Base-by-base conservation (phyloP, 352 stramenopile genomes). In the Plasmopara muralis region DNA sequence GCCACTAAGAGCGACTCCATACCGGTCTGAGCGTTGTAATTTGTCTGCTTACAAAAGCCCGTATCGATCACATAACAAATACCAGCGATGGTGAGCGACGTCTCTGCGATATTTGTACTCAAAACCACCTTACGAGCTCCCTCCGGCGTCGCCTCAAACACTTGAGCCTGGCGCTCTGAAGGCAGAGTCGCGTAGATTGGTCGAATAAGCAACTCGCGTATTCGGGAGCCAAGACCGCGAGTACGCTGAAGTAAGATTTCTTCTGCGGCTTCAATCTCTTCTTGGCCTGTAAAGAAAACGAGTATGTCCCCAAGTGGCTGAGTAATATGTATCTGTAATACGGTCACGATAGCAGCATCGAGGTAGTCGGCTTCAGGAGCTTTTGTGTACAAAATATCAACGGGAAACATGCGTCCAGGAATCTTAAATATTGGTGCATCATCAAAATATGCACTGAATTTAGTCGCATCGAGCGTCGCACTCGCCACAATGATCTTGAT, bases 11-110 rank as follows among this genome's bases (percentile, higher is more conserved):
- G 70, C n/a, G 90, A 98, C 59, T 99, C 96, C 95, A 99, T 98
- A 7, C 96, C 96, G 4, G 93, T 98, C 51, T 96, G 87, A 0
- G 97, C 89, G 72, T 99, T 99, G 78, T 98, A 99, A 40, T 89
- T 97, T 6, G 97, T 99, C 68, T 99, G 96, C 64, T 99, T 99
- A 77, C 95, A 98, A 62, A 99, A 99, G 14, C 97, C 97, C 12
- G 95, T 97, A 72, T 99, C 97, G 38, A 99, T 98, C 12, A 99
- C 97, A 59, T 97, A 99, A 63, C 91, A 98, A 51, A 99, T 99
- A 9, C 97, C 97, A 50, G 98, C 85, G 55, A 99, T 99, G 0
- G 97, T 99, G 13, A 99, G 67, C 50, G 87, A 98, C 14, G 97
- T 99, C 70, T 99, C 97, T 4, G 97, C 97, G 64, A 99, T 99